Evolutionary conservation across 208 protist species (phyloP).

Genomic region (Trypanosoma brucei): DNA sequence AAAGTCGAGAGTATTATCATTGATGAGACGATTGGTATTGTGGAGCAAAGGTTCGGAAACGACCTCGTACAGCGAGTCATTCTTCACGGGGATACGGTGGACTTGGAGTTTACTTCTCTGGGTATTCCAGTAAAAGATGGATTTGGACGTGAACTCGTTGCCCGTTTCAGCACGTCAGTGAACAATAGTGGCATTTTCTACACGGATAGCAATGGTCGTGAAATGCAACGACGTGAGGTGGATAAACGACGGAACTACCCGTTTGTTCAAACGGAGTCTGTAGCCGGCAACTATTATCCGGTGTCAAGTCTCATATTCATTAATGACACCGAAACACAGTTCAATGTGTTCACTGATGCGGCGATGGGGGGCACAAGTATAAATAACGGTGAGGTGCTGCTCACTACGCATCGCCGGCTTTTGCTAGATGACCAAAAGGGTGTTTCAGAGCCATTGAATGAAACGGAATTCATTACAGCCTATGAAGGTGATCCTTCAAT

Average conservation of each 20-base stretch:
- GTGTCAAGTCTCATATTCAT: slow-evolving; percentile 34
- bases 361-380: slow-evolving; percentile 28
- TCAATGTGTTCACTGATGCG: slow-evolving; percentile 28
- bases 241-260: slow-evolving; percentile 10
- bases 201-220: slow-evolving; percentile 50
- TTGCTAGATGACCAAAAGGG: slow-evolving; percentile 29
- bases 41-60: slow-evolving; percentile 13
- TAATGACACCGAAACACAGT: slow-evolving; percentile 17
- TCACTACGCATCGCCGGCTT: slow-evolving; percentile 35
- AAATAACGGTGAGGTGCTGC: slow-evolving; percentile 24
- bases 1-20: not conserved
- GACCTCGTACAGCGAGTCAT: slow-evolving; percentile 10
- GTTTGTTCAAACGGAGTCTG: slow-evolving; percentile 30
- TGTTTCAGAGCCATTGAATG: slow-evolving; percentile 36
- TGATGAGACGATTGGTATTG: slow-evolving; percentile 1
- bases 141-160: slow-evolving; percentile 14
- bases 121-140: slow-evolving; percentile 12
- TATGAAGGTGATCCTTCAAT: not conserved
- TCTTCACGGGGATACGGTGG: slow-evolving; percentile 10
- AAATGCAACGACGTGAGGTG: slow-evolving; percentile 32
- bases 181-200: slow-evolving; percentile 23
- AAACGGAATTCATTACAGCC: slow-evolving; percentile 18
- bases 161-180: slow-evolving; percentile 11
- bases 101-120: slow-evolving; percentile 19
- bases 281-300: slow-evolving; percentile 67